A percentile compares a stretch with the other conserved stretches of the same genome.
Conservation (phyloP, 169 alveolate species). For the Hepatocystis sp. region DNA sequence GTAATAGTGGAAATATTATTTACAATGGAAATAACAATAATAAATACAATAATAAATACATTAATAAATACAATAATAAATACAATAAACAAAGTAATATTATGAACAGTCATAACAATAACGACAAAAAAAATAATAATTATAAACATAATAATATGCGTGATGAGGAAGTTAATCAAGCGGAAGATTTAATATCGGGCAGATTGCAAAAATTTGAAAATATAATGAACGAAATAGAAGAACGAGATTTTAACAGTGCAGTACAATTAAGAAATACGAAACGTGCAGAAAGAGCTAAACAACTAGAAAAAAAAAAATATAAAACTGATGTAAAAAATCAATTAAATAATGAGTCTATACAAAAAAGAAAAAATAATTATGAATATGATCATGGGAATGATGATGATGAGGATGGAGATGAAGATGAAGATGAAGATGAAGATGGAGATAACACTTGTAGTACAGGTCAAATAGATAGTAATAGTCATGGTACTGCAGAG, state of each 20-base stretch:
- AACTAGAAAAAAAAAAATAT: conserved; percentile 7
- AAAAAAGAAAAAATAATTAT: too few species aligned
- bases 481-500: background rate
- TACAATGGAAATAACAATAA: too few species aligned
- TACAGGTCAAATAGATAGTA: too few species aligned
- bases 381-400: too few species aligned
- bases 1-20: too few species aligned
- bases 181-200: conserved; percentile 22
- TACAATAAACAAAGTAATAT: too few species aligned
- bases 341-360: background rate
- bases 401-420: background rate
- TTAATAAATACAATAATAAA: too few species aligned
- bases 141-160: background rate
- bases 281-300: background rate
- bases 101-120: too few species aligned
- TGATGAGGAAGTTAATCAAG: conserved; percentile 1
- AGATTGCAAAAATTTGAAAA: conserved; percentile 13
- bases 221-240: conserved; percentile 19
- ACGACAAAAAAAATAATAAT: background rate
- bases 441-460: background rate
- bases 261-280: conserved; percentile 6
- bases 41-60: too few species aligned
- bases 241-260: conserved; percentile 8
- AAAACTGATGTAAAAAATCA: background rate
- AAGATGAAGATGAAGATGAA: background rate